Conservation (phyloP, 768 basidiomycete species). For the Panus rudis region DNA sequence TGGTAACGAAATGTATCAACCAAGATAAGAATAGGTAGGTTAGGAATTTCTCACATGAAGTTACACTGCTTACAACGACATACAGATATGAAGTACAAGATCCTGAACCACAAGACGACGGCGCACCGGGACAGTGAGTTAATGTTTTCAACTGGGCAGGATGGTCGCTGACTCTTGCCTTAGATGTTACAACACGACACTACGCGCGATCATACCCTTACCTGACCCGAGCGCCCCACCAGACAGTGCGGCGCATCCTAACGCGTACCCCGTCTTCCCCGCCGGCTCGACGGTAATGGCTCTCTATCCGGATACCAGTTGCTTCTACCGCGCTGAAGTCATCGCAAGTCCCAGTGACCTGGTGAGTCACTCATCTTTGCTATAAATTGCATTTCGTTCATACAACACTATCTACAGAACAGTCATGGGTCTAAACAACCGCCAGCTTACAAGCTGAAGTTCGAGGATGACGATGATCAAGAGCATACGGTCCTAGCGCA, state of each 20-base stretch:
- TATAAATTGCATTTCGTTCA: constrained; percentile 21
- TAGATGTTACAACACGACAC: constrained; percentile 63
- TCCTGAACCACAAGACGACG: constrained; percentile 76
- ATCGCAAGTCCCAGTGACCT: constrained; percentile 54
- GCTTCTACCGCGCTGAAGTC: constrained; percentile 85
- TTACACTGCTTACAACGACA: not conserved
- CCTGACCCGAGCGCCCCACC: constrained; percentile 61
- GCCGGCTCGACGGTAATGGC: constrained; percentile 74
- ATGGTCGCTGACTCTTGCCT: constrained; percentile 1
- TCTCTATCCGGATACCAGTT: constrained; percentile 86
- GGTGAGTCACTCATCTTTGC: constrained; percentile 24
- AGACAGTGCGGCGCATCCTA: constrained; percentile 56
- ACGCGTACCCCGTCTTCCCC: constrained; percentile 65
- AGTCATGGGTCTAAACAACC: constrained; percentile 12
- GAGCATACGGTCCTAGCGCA: constrained; percentile 71
- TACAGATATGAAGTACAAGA: constrained; percentile 81
- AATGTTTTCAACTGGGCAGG: not conserved
- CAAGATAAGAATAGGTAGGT: constrained; percentile 64
- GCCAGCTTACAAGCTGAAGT: constrained; percentile 70
- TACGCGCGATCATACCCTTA: constrained; percentile 69
- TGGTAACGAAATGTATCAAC: constrained; percentile 62
- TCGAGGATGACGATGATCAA: constrained; percentile 85
- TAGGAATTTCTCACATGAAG: not conserved
- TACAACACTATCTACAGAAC: constrained; percentile 11
- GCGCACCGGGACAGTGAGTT: constrained; percentile 53